Percentiles rank a stretch among this genome's conserved stretches.
Conservation (phyloP, 495 filamentous ascomycete species). For the Penicillium salamii region DNA sequence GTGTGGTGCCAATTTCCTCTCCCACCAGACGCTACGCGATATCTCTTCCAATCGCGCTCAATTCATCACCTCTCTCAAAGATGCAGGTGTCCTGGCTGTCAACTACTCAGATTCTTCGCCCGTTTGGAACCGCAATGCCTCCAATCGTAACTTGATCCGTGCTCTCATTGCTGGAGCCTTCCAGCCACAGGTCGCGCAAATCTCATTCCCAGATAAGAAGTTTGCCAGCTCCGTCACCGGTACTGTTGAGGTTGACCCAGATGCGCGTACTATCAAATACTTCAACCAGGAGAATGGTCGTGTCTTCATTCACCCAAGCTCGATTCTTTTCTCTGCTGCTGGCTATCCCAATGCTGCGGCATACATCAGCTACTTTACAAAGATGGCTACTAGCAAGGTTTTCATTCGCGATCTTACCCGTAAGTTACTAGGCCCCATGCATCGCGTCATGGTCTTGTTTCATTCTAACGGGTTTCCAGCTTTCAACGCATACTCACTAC, state of each 20-base stretch:
- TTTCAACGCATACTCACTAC: conserved; percentile 84
- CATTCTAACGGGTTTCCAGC: conserved; percentile 45
- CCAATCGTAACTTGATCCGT: conserved; percentile 65
- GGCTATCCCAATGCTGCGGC: conserved; percentile 62
- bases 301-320: conserved; percentile 89
- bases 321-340: conserved; percentile 79
- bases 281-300: conserved; percentile 82
- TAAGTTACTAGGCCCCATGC: conserved; percentile 43
- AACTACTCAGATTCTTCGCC: conserved; percentile 34
- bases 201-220: conserved; percentile 92
- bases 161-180: conserved; percentile 90
- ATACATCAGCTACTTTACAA: conserved; percentile 83
- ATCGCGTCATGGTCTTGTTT: neutral
- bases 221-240: conserved; percentile 81
- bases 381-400: conserved; percentile 85
- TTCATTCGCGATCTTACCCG: conserved; percentile 88
- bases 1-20: conserved; percentile 89
- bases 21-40: conserved; percentile 75
- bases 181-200: conserved; percentile 84
- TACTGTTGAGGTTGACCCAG: conserved; percentile 87
- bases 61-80: conserved; percentile 80
- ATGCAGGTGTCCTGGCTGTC: conserved; percentile 73
- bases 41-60: conserved; percentile 83
- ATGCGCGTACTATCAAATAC: conserved; percentile 87
- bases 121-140: conserved; percentile 48